Conservation (phyloP, 2,329 filamentous ascomycete species). For the Berkeleyomyces basicola region DNA sequence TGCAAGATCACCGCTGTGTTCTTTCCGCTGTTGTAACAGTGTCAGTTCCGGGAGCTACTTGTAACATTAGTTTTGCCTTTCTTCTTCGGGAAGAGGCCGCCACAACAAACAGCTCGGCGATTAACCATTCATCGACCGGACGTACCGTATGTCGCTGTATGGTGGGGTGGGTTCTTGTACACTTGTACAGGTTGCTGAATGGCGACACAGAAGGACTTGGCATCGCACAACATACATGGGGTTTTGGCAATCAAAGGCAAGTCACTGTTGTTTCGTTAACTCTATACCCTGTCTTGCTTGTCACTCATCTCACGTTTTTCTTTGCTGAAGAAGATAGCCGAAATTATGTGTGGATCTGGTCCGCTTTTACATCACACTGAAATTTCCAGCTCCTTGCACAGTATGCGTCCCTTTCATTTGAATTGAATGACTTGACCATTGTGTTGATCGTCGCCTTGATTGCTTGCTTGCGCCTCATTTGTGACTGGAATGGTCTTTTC, state of each 20-base stretch:
- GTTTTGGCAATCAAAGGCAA: not conserved
- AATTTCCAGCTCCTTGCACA: not conserved
- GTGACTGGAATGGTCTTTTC: not conserved
- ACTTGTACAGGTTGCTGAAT: not conserved
- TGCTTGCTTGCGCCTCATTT: not conserved
- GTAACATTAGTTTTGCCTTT: too few relatives aligned
- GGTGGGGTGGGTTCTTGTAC: not conserved
- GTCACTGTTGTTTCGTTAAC: not conserved
- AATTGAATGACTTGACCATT: not conserved
- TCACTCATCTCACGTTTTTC: not conserved
- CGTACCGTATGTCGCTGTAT: too few relatives aligned
- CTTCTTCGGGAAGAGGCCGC: too few relatives aligned
- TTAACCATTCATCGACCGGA: too few relatives aligned
- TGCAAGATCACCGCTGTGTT: not conserved
- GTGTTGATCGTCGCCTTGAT: not conserved
- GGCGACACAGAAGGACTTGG: not conserved
- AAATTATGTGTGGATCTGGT: not conserved
- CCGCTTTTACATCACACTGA: not conserved
- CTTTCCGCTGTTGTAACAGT: too few relatives aligned
- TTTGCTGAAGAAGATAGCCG: not conserved
- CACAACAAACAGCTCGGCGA: too few relatives aligned
- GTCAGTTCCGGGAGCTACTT: too few relatives aligned
- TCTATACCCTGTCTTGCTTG: not conserved
- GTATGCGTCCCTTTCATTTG: not conserved
- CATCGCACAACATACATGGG: not conserved